phyloP scores from a whole-genome alignment of 2,329 filamentous ascomycete genomes.

The Xylariaceae sp. region DNA sequence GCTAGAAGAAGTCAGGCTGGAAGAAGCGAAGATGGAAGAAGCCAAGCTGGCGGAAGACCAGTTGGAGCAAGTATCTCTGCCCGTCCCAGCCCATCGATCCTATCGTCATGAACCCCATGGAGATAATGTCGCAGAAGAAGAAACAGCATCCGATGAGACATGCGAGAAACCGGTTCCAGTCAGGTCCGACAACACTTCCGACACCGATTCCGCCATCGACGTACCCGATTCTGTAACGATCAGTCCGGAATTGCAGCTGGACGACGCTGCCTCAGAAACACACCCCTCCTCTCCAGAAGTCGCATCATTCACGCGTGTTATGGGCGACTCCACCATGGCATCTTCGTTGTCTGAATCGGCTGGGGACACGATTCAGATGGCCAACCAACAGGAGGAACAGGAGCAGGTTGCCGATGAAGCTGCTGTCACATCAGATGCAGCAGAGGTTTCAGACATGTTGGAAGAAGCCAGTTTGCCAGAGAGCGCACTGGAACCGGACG shows the following conservation, averaged over 20 bases:
- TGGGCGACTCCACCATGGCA: conserved; percentile 54
- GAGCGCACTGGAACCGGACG: conserved; percentile 5
- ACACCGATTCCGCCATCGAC: conserved; percentile 54
- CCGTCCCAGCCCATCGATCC: too few species aligned
- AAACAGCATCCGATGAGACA: conserved; percentile 24
- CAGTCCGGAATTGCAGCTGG: conserved; percentile 42
- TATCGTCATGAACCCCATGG: conserved; percentile 19
- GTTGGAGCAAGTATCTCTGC: conserved; percentile 9
- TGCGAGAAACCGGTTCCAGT: conserved; percentile 23
- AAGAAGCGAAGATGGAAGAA: conserved; percentile 61
- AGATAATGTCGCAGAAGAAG: conserved; percentile 25
- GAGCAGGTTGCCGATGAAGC: conserved; percentile 10
- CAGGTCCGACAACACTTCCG: conserved; percentile 35
- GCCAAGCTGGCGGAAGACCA: conserved; percentile 33
- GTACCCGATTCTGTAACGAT: conserved; percentile 33
- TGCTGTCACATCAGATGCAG: conserved; percentile 10
- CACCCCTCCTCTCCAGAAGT: conserved; percentile 52
- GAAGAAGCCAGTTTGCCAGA: conserved; percentile 11
- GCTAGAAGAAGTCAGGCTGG: conserved; percentile 88
- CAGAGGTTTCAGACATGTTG: conserved; percentile 8
- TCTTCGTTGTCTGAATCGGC: conserved; percentile 60
- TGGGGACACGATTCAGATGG: conserved; percentile 49
- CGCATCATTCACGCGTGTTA: conserved; percentile 45
- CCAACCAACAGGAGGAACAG: conserved; percentile 37
- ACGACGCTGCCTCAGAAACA: conserved; percentile 50